Evolutionary conservation across 345 rosid species (phyloP), one percentile per base, ranked within the genome.

Genomic region (Rhizophora apiculata): DNA sequence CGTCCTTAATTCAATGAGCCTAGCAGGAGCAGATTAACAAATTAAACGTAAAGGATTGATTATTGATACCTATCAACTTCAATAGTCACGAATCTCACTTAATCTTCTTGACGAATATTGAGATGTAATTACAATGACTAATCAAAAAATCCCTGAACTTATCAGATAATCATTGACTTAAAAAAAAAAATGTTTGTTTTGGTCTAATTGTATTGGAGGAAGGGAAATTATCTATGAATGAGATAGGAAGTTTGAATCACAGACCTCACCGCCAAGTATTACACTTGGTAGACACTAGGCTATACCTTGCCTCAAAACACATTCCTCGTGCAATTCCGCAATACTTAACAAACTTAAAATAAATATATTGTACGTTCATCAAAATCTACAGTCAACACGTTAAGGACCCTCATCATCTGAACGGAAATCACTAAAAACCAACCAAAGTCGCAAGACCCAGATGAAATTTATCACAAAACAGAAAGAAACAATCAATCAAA

Each of bases 401-500:
- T 27, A 60, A 72, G 52, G 32, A n/a, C 13, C 20, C 43, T 36
- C 34, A 43, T 37, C 26, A 2, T 61, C 37, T 27, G 2, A 29
- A 26, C 26, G 43, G 26, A 60, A 24, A 53, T 15, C 56, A n/a
- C 6, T 31, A 0, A 22, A 18, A 70, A 52, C 31, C 64, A 76
- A 34, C 37, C 36, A 53, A 76, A 74, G 64, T n/a, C 48, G 67
- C 30, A 39, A 72, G 8, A 67, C 79, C 79, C 79, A 84, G 65
- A 65, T 66, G 63, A 75, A 46, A 61, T 65, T 54, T 6, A 72
- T 64, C 49, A 63, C 5, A 32, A 61, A 54, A 71, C 30, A 9
- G 9, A 5, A 63, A 60, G 34, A 31, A 65, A 30, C 69, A 72
- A 26, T 52, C 65, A 66, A 63, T 65, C 58, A 36, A n/a, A 55